Conservation (phyloP, 2,329 filamentous ascomycete genomes). For the Parascedosporium putredinis region DNA sequence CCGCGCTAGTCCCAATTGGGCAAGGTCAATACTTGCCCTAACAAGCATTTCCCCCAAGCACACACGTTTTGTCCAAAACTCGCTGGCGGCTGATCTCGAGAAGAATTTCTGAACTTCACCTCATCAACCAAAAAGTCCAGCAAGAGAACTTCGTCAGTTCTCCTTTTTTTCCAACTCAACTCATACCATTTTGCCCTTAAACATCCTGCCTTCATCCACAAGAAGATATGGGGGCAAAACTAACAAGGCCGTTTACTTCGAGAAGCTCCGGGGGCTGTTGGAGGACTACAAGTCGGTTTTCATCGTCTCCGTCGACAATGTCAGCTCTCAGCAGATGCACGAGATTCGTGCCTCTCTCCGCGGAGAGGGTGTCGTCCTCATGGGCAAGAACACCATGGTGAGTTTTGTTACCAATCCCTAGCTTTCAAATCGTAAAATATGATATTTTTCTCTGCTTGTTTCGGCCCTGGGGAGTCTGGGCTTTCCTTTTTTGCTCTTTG, state of each 20-base stretch:
- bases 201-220: conserved; percentile 91
- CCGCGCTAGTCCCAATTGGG: conserved; percentile 11
- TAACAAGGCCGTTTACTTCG: conserved; percentile 96
- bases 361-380: conserved; percentile 86
- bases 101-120: conserved; percentile 10
- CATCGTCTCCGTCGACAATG: conserved; percentile 98
- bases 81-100: not conserved
- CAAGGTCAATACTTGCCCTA: conserved; percentile 28
- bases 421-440: too few relatives aligned
- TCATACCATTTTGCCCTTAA: conserved; percentile 64
- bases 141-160: conserved; percentile 12
- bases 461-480: not conserved
- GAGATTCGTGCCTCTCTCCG: conserved; percentile 93
- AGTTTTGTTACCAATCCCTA: too few relatives aligned
- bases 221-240: conserved; percentile 99
- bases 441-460: too few relatives aligned
- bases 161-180: conserved; percentile 8
- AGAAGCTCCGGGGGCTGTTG: conserved; percentile 96
- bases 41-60: conserved; percentile 12
- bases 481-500: not conserved
- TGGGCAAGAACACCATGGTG: conserved; percentile 99
- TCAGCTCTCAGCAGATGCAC: conserved; percentile 99
- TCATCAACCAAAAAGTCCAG: conserved; percentile 14
- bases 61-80: conserved; percentile 10
- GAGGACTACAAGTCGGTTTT: conserved; percentile 97